phyloP scores from a whole-genome alignment of 139 green algal genomes.

The Spirogloea muscicola region DNA sequence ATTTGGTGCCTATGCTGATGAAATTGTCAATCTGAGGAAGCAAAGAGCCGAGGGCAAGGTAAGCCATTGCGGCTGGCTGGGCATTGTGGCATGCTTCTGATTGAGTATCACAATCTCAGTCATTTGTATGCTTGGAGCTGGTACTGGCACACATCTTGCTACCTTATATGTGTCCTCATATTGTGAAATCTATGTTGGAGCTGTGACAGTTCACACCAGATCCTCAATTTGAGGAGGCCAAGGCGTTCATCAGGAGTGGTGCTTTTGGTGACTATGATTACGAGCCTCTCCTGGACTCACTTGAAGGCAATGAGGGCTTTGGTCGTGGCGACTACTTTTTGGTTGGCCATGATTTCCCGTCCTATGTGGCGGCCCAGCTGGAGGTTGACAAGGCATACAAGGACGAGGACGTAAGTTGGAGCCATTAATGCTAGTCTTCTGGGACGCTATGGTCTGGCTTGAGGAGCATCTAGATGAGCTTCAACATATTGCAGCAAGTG shows the following conservation, averaged over 20 bases:
- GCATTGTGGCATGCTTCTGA: too few relatives aligned
- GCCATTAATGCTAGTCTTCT: too few relatives aligned
- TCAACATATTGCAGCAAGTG: too few relatives aligned
- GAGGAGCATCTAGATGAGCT: too few relatives aligned
- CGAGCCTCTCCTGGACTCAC: constrained; percentile 78
- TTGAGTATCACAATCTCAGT: too few relatives aligned
- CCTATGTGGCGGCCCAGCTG: constrained; percentile 79
- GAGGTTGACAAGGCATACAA: constrained; percentile 77
- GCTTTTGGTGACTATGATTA: constrained; percentile 90
- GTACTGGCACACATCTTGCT: too few relatives aligned
- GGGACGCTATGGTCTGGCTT: too few relatives aligned
- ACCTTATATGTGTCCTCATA: neutral
- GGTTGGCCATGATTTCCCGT: constrained; percentile 89
- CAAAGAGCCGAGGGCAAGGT: constrained; percentile 60
- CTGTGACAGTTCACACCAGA: constrained; percentile 54
- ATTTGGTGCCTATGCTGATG: constrained; percentile 68
- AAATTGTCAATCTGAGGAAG: constrained; percentile 68
- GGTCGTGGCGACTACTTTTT: constrained; percentile 88
- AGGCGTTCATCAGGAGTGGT: constrained; percentile 63
- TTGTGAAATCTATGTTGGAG: neutral
- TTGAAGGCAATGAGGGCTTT: constrained; percentile 60
- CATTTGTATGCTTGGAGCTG: too few relatives aligned
- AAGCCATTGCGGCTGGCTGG: too few relatives aligned
- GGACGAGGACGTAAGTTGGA: constrained; percentile 55
- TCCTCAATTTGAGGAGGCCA: constrained; percentile 61